These are phyloP conservation scores for Aegilops speltoides DNA, from an alignment of 176 grass and related monocot species.

Conservation along the genomic window DNA sequence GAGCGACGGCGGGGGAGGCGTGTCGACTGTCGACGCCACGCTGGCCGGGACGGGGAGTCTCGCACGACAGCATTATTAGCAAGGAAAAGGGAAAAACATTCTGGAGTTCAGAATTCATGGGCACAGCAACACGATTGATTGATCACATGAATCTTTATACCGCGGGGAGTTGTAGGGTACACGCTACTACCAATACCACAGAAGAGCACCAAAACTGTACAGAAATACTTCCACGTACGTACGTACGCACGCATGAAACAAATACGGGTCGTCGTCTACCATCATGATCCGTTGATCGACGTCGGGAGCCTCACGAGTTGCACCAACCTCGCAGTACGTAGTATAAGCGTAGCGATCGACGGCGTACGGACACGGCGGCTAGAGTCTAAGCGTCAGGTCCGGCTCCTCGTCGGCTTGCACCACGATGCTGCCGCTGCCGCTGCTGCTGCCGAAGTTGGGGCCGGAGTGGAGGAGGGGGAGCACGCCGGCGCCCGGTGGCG, in stretches of 20 bases:
- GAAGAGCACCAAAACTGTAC: conserved; percentile 33
- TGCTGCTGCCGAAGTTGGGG: conserved; percentile 1
- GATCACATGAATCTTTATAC: neutral
- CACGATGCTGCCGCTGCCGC: conserved; percentile 8
- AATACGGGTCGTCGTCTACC: conserved; percentile 18
- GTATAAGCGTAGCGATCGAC: neutral
- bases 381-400: conserved; percentile 75
- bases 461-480: conserved; percentile 6
- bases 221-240: conserved; percentile 17
- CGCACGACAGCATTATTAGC: neutral
- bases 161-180: neutral
- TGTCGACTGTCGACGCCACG: neutral
- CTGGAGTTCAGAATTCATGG: neutral
- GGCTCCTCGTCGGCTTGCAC: conserved; percentile 54
- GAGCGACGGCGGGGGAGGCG: neutral
- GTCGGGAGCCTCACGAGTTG: conserved; percentile 7
- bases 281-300: neutral
- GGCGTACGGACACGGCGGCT: neutral
- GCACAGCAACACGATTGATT: neutral
- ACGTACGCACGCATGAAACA: conserved; percentile 28
- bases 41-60: neutral
- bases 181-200: conserved; percentile 8
- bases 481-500: neutral
- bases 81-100: neutral
- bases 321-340: neutral